Evolutionary conservation across 2,329 filamentous ascomycete genomes (phyloP).

Genomic region (Cladophialophora chaetospira): DNA sequence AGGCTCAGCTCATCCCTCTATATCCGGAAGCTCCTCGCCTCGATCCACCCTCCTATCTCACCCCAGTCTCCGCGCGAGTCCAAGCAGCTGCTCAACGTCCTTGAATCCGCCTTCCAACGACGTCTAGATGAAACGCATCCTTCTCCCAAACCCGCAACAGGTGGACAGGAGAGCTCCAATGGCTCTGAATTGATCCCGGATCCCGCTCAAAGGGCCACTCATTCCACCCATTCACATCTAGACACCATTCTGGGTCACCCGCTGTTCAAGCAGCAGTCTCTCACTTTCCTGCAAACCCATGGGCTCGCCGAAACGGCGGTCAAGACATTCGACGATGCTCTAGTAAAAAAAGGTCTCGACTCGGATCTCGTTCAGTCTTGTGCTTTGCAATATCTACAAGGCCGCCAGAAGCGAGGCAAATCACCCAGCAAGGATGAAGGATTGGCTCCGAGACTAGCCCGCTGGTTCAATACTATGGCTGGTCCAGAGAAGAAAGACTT

Average conservation of each 20-base stretch:
- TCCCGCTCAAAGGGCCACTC: conserved; percentile 22
- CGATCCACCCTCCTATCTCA: conserved; percentile 55
- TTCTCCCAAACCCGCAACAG: conserved; percentile 31
- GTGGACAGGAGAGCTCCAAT: conserved; percentile 26
- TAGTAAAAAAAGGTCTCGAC: conserved; percentile 20
- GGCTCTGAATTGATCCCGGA: conserved; percentile 26
- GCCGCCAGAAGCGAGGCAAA: conserved; percentile 18
- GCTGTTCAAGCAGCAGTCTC: conserved; percentile 20
- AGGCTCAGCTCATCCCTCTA: conserved; percentile 52
- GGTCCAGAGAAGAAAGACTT: conserved; percentile 22
- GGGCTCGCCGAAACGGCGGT: conserved; percentile 22
- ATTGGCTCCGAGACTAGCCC: conserved; percentile 24
- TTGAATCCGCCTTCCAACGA: conserved; percentile 64
- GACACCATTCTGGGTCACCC: conserved; percentile 31
- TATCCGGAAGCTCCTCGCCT: conserved; percentile 54
- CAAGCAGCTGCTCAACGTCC: conserved; percentile 59
- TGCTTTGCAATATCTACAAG: conserved; percentile 20
- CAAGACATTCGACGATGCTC: conserved; percentile 24
- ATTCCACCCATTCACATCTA: conserved; percentile 28
- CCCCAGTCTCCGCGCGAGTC: conserved; percentile 58
- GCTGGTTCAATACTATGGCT: conserved; percentile 28
- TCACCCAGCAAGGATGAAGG: conserved; percentile 2
- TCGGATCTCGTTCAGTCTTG: conserved; percentile 21
- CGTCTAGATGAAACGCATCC: conserved; percentile 64
- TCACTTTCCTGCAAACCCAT: conserved; percentile 9